These are phyloP conservation scores for Debaryomyces coudertii DNA, from an alignment of 1,139 yeast species.

Conservation along the genomic window DNA sequence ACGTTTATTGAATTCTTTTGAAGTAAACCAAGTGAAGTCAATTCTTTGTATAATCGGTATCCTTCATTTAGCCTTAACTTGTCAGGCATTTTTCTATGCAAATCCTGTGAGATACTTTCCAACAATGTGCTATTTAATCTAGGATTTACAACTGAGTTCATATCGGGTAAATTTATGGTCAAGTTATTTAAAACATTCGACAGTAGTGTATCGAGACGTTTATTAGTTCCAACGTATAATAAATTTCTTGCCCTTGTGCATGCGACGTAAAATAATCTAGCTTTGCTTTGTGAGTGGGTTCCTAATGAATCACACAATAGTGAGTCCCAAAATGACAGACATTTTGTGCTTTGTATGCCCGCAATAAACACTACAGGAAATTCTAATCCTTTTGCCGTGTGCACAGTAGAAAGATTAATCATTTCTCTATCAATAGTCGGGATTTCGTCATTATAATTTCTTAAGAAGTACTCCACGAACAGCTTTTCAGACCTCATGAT, in stretches of 20 bases:
- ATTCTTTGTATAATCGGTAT: conserved; percentile 13
- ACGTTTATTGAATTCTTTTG: background rate
- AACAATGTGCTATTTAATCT: conserved; percentile 9
- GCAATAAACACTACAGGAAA: conserved; percentile 67
- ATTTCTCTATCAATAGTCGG: conserved; percentile 29
- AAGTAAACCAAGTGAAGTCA: conserved; percentile 10
- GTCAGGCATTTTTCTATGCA: conserved; percentile 15
- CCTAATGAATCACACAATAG: conserved; percentile 10
- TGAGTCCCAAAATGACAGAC: conserved; percentile 24
- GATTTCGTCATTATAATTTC: conserved; percentile 50
- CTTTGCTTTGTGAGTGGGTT: conserved; percentile 11
- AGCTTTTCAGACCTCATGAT: conserved; percentile 17
- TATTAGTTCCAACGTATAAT: conserved; percentile 38
- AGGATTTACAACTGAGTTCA: conserved; percentile 6
- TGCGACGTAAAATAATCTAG: conserved; percentile 61
- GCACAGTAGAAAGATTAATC: conserved; percentile 63
- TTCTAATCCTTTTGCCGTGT: conserved; percentile 73
- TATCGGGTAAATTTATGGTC: conserved; percentile 19
- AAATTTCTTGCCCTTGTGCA: conserved; percentile 62
- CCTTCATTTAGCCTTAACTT: conserved; percentile 16
- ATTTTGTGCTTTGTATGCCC: conserved; percentile 27
- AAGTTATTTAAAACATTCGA: conserved; percentile 13
- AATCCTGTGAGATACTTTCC: conserved; percentile 12
- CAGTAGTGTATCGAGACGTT: conserved; percentile 14
- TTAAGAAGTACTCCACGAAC: conserved; percentile 44